These are phyloP conservation scores for Chytriomyces sp. DNA, from an alignment of 192 early-diverging fungal genomes.

Conservation along the genomic window DNA sequence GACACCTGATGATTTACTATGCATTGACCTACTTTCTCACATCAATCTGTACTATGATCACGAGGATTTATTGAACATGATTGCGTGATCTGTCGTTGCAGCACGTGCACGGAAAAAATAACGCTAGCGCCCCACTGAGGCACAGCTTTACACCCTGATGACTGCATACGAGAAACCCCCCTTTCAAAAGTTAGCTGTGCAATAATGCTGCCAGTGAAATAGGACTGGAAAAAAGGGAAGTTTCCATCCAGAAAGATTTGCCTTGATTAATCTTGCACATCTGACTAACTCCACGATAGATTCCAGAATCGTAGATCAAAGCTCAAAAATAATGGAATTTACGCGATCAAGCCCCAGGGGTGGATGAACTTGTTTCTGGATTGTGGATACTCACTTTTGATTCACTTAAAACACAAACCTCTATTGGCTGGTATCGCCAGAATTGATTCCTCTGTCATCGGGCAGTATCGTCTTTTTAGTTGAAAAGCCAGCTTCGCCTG, in stretches of 20 bases:
- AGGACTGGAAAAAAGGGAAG: conserved; percentile 3
- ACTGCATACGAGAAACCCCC: background rate
- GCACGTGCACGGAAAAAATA: background rate
- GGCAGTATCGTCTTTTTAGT: background rate
- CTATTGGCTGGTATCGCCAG: background rate
- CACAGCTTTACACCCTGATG: background rate
- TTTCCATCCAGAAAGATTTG: background rate
- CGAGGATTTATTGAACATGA: background rate
- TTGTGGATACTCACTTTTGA: background rate
- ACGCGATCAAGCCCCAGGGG: conserved; percentile 9
- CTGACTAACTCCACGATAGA: background rate
- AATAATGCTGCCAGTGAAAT: background rate
- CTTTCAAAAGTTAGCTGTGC: background rate
- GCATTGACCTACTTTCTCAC: background rate
- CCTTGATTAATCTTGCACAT: background rate
- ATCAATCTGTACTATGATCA: background rate
- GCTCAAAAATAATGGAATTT: conserved; percentile 9
- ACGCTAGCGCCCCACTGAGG: conserved; percentile 5
- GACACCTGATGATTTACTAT: too few species aligned
- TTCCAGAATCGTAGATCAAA: conserved; percentile 58
- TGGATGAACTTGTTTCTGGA: background rate
- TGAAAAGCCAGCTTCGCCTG: background rate
- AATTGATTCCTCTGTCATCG: background rate
- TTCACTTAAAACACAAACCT: background rate
- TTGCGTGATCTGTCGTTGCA: background rate